Base-by-base conservation (phyloP, 208 protist species). In the Giardia duodenalis region DNA sequence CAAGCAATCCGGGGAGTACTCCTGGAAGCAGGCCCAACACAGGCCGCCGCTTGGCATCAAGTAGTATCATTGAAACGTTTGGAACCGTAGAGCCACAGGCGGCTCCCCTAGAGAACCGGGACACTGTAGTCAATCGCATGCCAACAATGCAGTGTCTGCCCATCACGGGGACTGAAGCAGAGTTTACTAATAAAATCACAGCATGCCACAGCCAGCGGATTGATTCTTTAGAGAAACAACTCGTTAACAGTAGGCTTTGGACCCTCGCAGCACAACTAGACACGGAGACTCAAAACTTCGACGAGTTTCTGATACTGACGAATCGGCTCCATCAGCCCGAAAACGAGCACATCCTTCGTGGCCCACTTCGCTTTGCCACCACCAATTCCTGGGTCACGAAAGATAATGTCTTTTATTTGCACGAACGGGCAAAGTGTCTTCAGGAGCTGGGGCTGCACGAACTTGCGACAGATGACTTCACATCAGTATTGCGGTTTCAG, bases 401-500 rank as follows among this genome's bases (percentile, higher is more conserved):
- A 47, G 10, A 91, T 1, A 91, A 2, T 30, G 67, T 88, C 0
- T 88, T 46, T 44, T 48, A 87, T 22, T 0, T 92, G 2, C 92
- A 88, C 46, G 92, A 92, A 48, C 0, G 48, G 0, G 92, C 92
- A 39, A 92, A 92, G 42, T 19, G 3, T 1, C 47, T 47, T 86
- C 45, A 92, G 42, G 30, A 46, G 2, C 1, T 46, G 2, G 67
- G 42, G 0, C 44, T 87, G 43, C 19, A 88, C 47, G 30, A 88
- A 44, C 0, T 87, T 47, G 92, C 92, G 39, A 0, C 44, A 2
- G 67, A 87, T 0, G 19, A 87, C 1, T 92, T 88, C 87, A 87
- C 67, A 46, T 0, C 44, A 45, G 47, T 92, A n/a, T 19, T 92
- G 0, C 1, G 42, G 2, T 47, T 45, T 3, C 0, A 92, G 42